phyloP scores from a whole-genome alignment of 352 stramenopile genomes.

The Pythium vanterpoolii region DNA sequence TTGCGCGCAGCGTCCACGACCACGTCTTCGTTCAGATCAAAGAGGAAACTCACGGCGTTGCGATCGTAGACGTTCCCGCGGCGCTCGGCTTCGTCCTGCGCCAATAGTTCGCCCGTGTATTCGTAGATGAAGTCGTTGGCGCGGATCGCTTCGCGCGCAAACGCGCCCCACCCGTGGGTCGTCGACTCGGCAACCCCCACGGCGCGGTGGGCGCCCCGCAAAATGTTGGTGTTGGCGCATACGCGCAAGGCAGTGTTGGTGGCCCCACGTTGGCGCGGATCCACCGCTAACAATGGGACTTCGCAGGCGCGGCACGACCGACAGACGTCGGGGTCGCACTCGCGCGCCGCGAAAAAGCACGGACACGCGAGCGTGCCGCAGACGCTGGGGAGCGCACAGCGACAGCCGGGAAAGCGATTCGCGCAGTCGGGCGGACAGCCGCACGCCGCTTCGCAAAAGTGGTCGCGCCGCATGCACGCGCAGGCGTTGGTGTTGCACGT shows the following conservation, averaged over 20 bases:
- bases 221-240: constrained; percentile 71
- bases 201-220: constrained; percentile 46
- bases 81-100: constrained; percentile 84
- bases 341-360: constrained; percentile 63
- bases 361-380: constrained; percentile 60
- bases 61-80: constrained; percentile 90
- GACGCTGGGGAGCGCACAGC: constrained; percentile 41
- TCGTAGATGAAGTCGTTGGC: constrained; percentile 80
- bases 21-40: constrained; percentile 92
- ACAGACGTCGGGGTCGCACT: constrained; percentile 75
- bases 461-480: constrained; percentile 77
- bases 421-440: constrained; percentile 61
- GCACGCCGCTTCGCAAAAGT: constrained; percentile 76
- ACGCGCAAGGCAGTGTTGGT: constrained; percentile 35
- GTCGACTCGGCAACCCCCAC: constrained; percentile 55
- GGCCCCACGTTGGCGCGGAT: constrained; percentile 19
- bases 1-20: constrained; percentile 93
- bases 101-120: constrained; percentile 90
- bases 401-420: constrained; percentile 75
- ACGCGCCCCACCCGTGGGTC: constrained; percentile 78
- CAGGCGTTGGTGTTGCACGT: constrained; percentile 67
- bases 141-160: constrained; percentile 46
- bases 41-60: constrained; percentile 90
- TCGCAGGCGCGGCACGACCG: constrained; percentile 63
- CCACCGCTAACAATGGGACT: constrained; percentile 43